phyloP scores from a whole-genome alignment of 2,329 filamentous ascomycete genomes.

The Microdochium nivale region DNA sequence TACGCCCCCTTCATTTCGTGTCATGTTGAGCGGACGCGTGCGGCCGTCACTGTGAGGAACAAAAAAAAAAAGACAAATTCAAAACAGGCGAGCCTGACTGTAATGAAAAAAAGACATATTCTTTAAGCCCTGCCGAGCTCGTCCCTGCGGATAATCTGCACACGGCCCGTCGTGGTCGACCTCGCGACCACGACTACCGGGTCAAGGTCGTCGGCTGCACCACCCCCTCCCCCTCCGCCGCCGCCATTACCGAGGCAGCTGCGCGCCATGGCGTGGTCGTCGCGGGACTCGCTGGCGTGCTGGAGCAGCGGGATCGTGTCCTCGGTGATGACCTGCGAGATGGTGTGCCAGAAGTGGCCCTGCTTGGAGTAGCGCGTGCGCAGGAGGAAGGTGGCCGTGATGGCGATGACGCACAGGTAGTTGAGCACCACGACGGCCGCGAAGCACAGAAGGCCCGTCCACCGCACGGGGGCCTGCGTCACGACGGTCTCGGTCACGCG shows the following conservation, averaged over 20 bases:
- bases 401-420: slow-evolving; percentile 6
- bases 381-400: slow-evolving; percentile 8
- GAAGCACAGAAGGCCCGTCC: slow-evolving; percentile 5
- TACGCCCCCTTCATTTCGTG: too few species aligned
- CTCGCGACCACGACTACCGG: slow-evolving; percentile 6
- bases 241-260: not conserved
- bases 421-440: slow-evolving; percentile 6
- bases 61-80: not conserved
- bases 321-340: slow-evolving; percentile 13
- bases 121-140: slow-evolving; percentile 2
- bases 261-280: slow-evolving; percentile 5
- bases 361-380: slow-evolving; percentile 10
- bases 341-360: slow-evolving; percentile 12
- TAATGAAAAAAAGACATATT: not conserved
- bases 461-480: slow-evolving; percentile 5
- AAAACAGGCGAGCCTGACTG: too few species aligned
- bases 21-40: too few species aligned
- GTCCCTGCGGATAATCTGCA: slow-evolving; percentile 7
- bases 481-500: slow-evolving; percentile 4
- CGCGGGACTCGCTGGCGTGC: slow-evolving; percentile 7
- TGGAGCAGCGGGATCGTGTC: slow-evolving; percentile 11
- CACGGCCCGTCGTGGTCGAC: slow-evolving; percentile 7
- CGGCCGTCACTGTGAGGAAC: not conserved
- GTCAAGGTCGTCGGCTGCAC: slow-evolving; percentile 1
- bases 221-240: not conserved